Conservation (phyloP, 257 asterid genomes). For the Eustoma russellianum region DNA sequence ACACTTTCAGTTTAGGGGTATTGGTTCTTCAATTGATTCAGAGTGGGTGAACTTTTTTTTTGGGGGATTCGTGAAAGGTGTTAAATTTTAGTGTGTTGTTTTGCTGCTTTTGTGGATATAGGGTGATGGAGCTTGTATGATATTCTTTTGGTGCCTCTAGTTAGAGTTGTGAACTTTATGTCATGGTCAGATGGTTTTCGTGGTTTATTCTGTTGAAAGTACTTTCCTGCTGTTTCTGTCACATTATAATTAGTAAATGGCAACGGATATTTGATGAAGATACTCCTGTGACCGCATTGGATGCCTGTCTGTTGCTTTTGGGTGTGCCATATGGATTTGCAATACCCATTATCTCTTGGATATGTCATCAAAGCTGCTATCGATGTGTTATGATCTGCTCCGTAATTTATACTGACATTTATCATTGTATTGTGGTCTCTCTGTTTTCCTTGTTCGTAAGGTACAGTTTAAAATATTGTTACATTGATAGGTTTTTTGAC, state of each 20-base stretch:
- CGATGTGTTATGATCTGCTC: too few species aligned
- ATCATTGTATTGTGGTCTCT: neutral
- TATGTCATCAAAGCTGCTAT: neutral
- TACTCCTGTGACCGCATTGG: too few species aligned
- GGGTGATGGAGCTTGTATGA: neutral
- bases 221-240: neutral
- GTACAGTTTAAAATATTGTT: too few species aligned
- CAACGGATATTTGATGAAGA: too few species aligned
- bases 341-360: neutral
- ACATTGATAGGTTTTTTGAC: too few species aligned
- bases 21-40: neutral
- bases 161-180: neutral
- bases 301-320: neutral
- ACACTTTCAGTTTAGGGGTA: neutral
- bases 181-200: neutral
- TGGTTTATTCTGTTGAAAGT: constrained; percentile 1
- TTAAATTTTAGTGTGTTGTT: neutral
- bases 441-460: too few species aligned
- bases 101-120: neutral
- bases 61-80: neutral
- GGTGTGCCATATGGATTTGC: neutral
- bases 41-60: neutral
- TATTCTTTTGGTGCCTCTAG: neutral
- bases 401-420: neutral
- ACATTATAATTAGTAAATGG: neutral